Percentiles rank a stretch among this genome's conserved stretches.
phyloP scores from a whole-genome alignment of 805 yeast genomes.

The Wickerhamiella galacta region DNA sequence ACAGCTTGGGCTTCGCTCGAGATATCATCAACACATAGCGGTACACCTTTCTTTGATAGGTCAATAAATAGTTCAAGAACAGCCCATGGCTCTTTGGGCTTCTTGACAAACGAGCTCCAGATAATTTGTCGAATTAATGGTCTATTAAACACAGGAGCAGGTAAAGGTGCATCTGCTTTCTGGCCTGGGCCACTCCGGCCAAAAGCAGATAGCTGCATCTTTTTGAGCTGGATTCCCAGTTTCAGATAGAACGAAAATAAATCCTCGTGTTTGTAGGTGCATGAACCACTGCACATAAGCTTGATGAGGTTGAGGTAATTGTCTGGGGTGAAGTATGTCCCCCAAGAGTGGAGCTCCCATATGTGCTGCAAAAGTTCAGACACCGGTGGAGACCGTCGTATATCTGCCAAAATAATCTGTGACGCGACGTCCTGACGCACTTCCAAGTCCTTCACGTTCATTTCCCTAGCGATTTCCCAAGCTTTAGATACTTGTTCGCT shows the following conservation, averaged over 20 bases:
- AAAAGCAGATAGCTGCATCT: neutral
- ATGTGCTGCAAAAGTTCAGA: neutral
- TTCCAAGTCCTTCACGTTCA: neutral
- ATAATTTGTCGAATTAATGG: neutral
- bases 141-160: neutral
- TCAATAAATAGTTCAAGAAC: neutral
- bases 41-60: neutral
- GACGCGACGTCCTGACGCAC: neutral
- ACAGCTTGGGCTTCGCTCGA: neutral
- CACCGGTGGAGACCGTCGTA: no score
- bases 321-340: neutral
- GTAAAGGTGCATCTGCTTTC: neutral
- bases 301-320: neutral
- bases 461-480: constrained; percentile 1
- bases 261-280: neutral
- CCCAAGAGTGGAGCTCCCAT: neutral
- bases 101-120: constrained; percentile 1
- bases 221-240: neutral
- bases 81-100: constrained; percentile 2
- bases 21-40: neutral
- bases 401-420: no score
- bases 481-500: neutral
- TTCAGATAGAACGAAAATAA: neutral
- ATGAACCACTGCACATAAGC: neutral
- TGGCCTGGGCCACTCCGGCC: neutral